Percentiles rank a stretch among this genome's conserved stretches.
These are phyloP conservation scores for Trichomonascus vanleenenianus DNA, from an alignment of 805 yeast genomes.

Conservation along the genomic window DNA sequence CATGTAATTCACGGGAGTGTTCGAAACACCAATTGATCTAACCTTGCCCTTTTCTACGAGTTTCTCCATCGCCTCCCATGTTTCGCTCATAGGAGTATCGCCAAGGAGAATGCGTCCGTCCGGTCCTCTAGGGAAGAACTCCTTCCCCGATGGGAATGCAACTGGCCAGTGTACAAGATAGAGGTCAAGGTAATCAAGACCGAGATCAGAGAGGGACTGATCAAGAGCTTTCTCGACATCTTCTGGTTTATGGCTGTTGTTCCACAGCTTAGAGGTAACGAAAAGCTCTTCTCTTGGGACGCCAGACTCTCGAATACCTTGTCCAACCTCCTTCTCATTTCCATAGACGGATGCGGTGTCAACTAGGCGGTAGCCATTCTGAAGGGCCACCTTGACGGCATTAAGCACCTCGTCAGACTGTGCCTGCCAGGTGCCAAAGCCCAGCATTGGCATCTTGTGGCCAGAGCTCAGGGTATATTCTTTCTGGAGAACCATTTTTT, in stretches of 20 bases:
- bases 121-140: conserved; percentile 21
- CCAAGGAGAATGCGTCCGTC: conserved; percentile 21
- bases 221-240: conserved; percentile 37
- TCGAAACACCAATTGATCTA: conserved; percentile 73
- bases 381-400: conserved; percentile 39
- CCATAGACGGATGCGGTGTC: conserved; percentile 52
- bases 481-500: background rate
- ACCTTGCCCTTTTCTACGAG: conserved; percentile 45
- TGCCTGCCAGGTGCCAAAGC: conserved; percentile 42
- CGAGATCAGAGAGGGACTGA: conserved; percentile 35
- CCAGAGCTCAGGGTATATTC: conserved; percentile 44
- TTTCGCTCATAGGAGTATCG: conserved; percentile 29
- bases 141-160: conserved; percentile 31
- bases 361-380: conserved; percentile 52
- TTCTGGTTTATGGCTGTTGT: conserved; percentile 29
- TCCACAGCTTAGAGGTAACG: conserved; percentile 35
- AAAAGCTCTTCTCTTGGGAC: conserved; percentile 41
- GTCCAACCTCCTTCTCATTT: conserved; percentile 49
- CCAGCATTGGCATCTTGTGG: conserved; percentile 41
- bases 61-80: conserved; percentile 50
- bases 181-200: conserved; percentile 46
- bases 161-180: conserved; percentile 50
- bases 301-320: conserved; percentile 49
- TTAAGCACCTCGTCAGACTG: conserved; percentile 25
- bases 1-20: conserved; percentile 56